Evolutionary conservation across 768 basidiomycete species (phyloP).

Genomic region (Hygrophoropsis aurantiaca): DNA sequence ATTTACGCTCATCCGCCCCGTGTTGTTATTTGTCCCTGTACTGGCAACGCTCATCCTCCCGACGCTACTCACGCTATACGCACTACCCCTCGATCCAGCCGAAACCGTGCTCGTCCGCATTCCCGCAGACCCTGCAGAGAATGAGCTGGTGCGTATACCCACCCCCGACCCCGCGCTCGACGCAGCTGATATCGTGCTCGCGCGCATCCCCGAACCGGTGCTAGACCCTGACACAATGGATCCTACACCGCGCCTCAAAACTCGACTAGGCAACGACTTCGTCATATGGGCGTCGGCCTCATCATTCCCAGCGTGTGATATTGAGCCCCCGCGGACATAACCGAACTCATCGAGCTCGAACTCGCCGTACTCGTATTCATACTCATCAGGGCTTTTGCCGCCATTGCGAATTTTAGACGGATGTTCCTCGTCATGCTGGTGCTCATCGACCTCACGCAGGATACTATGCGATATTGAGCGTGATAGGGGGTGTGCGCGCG

Average conservation of each 20-base stretch:
- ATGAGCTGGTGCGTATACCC: no score
- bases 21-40: no score
- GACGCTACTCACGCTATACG: not conserved
- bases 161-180: constrained; percentile 16
- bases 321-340: constrained; percentile 3
- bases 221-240: constrained; percentile 3
- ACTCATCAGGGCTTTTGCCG: no score
- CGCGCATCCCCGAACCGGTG: constrained; percentile 1
- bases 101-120: not conserved
- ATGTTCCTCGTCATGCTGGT: constrained; percentile 1
- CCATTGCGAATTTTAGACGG: no score
- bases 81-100: not conserved
- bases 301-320: no score
- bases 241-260: no score
- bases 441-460: constrained; percentile 30
- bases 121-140: constrained; percentile 3
- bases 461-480: constrained; percentile 28
- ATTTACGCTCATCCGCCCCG: no score
- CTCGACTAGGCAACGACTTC: not conserved
- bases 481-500: constrained; percentile 17
- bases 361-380: constrained; percentile 13
- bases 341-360: constrained; percentile 24
- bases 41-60: no score
- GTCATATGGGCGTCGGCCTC: no score
- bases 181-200: constrained; percentile 2